These are phyloP conservation scores for Phaeosphaeriaceae sp. DNA, from an alignment of 2,329 filamentous ascomycete genomes.

Conservation along the genomic window DNA sequence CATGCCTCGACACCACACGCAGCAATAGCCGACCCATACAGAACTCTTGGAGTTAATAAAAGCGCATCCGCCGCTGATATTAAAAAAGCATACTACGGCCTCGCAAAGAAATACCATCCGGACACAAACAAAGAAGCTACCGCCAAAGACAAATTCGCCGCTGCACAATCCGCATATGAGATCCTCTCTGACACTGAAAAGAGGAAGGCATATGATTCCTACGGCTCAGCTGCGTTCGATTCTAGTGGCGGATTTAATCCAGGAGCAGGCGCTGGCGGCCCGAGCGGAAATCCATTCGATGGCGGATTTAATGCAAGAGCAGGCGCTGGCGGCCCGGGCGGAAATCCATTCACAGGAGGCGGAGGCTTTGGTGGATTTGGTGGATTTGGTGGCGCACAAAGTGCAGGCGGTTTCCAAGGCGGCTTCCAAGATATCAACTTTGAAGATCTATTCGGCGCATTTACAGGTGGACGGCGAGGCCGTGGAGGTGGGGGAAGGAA, in stretches of 20 bases:
- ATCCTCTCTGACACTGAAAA: constrained; percentile 91
- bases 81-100: constrained; percentile 97
- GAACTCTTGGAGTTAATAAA: constrained; percentile 82
- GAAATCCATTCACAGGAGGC: constrained; percentile 66
- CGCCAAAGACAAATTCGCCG: constrained; percentile 94
- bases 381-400: constrained; percentile 57
- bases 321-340: constrained; percentile 65
- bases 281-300: constrained; percentile 69
- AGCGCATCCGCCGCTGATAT: constrained; percentile 84
- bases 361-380: constrained; percentile 49
- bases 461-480: constrained; percentile 67
- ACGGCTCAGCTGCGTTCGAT: constrained; percentile 79
- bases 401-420: constrained; percentile 68
- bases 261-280: constrained; percentile 64
- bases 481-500: constrained; percentile 60
- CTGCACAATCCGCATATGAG: constrained; percentile 94
- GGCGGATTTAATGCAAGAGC: constrained; percentile 81
- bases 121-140: constrained; percentile 94
- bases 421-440: constrained; percentile 92
- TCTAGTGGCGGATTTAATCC: constrained; percentile 78
- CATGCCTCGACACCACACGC: constrained; percentile 63
- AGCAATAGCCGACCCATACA: constrained; percentile 79
- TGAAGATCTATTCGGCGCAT: constrained; percentile 92
- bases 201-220: constrained; percentile 89
- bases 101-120: constrained; percentile 97